Conservation (phyloP, 495 filamentous ascomycete species). For the Tetracladium marchalianum region DNA sequence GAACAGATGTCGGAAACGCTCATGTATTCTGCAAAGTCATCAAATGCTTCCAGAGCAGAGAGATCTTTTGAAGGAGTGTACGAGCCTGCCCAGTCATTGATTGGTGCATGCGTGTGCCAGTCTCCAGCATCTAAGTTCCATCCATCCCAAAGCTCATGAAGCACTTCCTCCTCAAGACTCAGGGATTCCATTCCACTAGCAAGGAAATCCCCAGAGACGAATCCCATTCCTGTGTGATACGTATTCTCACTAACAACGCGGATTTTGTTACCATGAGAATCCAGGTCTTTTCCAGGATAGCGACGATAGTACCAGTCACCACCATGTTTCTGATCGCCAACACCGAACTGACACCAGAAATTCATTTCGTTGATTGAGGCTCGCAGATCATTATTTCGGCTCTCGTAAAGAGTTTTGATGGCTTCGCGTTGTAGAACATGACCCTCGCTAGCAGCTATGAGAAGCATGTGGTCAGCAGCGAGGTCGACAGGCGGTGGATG, state of each 20-base stretch:
- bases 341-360: conserved; percentile 93
- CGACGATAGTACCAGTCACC: conserved; percentile 80
- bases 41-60: conserved; percentile 15
- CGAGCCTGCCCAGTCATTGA: conserved; percentile 10
- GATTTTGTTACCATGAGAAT: conserved; percentile 51
- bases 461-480: conserved; percentile 67
- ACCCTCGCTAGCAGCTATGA: conserved; percentile 83
- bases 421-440: conserved; percentile 65
- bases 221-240: conserved; percentile 70
- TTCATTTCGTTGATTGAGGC: conserved; percentile 78
- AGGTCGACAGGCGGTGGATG: conserved; percentile 55
- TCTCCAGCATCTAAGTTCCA: conserved; percentile 47
- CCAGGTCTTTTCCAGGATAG: conserved; percentile 62
- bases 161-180: conserved; percentile 39
- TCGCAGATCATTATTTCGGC: conserved; percentile 61
- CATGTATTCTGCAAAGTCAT: conserved; percentile 28
- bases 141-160: conserved; percentile 41
- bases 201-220: conserved; percentile 47
- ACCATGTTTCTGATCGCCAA: conserved; percentile 81
- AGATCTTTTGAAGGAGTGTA: conserved; percentile 3
- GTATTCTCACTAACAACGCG: conserved; percentile 80
- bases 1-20: conserved; percentile 43
- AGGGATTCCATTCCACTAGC: conserved; percentile 13
- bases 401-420: conserved; percentile 57
- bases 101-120: conserved; percentile 25